Percentiles rank a stretch among this genome's conserved stretches.
Evolutionary conservation across 257 asterid species (phyloP).

Genomic region (Agastache rugosa): DNA sequence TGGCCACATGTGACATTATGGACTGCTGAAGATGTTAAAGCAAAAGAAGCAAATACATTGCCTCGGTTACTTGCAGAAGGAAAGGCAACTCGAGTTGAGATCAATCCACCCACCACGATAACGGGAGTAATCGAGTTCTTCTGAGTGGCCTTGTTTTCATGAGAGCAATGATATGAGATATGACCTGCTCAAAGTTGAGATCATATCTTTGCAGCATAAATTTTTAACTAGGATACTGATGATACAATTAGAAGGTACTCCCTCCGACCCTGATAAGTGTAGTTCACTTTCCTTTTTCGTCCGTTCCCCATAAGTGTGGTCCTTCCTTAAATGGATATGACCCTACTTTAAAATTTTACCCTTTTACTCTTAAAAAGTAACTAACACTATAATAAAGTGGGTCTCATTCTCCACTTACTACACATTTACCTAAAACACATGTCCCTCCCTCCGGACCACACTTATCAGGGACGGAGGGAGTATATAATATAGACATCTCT

Average conservation of each 20-base stretch:
- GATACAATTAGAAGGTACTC: not conserved
- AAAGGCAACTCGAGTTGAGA: slow-evolving; percentile 72
- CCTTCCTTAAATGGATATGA: no score
- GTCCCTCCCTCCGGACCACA: no score
- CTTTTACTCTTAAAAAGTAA: no score
- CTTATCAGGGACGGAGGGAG: no score
- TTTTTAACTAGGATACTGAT: not conserved
- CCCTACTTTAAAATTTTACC: no score
- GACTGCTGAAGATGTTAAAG: slow-evolving; percentile 68
- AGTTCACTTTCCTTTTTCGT: no score
- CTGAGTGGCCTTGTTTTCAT: slow-evolving; percentile 34
- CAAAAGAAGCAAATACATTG: slow-evolving; percentile 80
- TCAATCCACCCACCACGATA: slow-evolving; percentile 72
- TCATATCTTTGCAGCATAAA: slow-evolving; percentile 42
- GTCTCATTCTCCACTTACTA: no score
- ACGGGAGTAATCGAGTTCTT: slow-evolving; percentile 73
- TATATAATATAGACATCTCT: not conserved
- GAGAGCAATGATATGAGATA: slow-evolving; percentile 24
- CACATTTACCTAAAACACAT: no score
- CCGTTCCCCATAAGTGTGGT: no score
- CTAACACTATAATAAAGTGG: no score
- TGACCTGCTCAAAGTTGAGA: slow-evolving; percentile 21
- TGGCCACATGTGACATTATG: slow-evolving; percentile 94
- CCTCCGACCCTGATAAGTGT: no score
- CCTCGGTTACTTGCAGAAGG: slow-evolving; percentile 69